These are phyloP conservation scores for Penicillium sp. DNA, from an alignment of 2,329 filamentous ascomycete genomes.

Conservation along the genomic window DNA sequence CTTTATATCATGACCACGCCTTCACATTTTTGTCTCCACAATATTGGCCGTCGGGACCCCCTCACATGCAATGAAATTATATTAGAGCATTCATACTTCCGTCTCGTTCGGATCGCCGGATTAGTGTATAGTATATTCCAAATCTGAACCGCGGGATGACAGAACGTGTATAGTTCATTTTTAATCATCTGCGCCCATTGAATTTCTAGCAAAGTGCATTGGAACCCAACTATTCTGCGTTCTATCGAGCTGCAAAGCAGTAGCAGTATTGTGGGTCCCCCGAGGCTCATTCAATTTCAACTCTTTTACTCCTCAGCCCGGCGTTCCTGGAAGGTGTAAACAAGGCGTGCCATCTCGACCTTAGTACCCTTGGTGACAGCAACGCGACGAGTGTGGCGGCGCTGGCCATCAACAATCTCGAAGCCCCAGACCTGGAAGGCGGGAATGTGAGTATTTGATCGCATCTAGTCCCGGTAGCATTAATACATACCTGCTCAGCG, in stretches of 20 bases:
- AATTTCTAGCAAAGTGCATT: neutral
- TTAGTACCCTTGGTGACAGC: slow-evolving; percentile 37
- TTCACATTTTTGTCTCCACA: neutral
- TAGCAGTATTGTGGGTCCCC: neutral
- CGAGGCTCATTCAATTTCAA: neutral
- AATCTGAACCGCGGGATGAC: neutral
- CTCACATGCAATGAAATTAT: slow-evolving; percentile 4
- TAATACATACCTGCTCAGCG: slow-evolving; percentile 46
- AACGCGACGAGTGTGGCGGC: slow-evolving; percentile 42
- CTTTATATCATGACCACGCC: slow-evolving; percentile 3
- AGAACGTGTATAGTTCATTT: neutral
- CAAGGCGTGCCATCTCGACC: slow-evolving; percentile 36
- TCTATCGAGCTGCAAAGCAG: neutral
- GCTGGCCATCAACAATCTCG: slow-evolving; percentile 39
- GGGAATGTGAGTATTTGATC: slow-evolving; percentile 7
- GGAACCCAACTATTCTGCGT: neutral
- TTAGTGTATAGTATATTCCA: neutral
- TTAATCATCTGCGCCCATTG: neutral
- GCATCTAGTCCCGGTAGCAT: slow-evolving; percentile 1
- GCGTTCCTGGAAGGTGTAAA: slow-evolving; percentile 34
- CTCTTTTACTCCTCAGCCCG: slow-evolving; percentile 1
- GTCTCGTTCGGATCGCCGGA: neutral
- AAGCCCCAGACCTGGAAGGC: slow-evolving; percentile 43
- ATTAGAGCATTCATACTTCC: neutral
- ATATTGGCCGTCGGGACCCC: neutral